Evolutionary conservation across 2,329 filamentous ascomycete species (phyloP), one percentile per base, ranked within the genome.

Genomic region (Venturia aucupariae): DNA sequence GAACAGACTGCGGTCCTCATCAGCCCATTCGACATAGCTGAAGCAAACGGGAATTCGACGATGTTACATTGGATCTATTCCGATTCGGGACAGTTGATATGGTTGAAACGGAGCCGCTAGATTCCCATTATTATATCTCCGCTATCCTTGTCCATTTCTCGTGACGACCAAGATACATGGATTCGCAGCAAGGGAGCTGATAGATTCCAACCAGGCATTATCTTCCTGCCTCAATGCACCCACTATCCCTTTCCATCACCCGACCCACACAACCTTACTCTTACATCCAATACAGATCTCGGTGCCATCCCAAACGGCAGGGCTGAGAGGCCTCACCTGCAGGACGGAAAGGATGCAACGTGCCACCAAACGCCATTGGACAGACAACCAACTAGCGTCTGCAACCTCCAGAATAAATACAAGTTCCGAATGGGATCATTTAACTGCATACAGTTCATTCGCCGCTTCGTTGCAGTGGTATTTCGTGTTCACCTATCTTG

Each of bases 41-140:
- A 22, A 24, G 44, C 22, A 48, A 24, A 10, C 22, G 11, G 48
- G 48, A 54, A 15, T 46, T 24, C 46, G 30, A 19, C 30, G 15
- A 57, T 57, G 51, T 57, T 57, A 57, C 51, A 57, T 57, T 57
- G 27, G 19, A 35, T 19, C 51, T 57, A 57, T 57, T 3, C 51
- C 51, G 5, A 15, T 35, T 35, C 4, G n/a, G 51, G 30, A 57
- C 30, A 22, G n/a, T 57, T 57, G 13, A 57, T 57, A 35, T 57
- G 30, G 15, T n/a, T 22, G 51, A 57, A 57, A 57, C 51, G 30
- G 51, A 35, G 51, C 51, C 27, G 30, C 51, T 57, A n/a, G 27
- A 54, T 30, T 15, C 4, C 42, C 4, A n/a, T 17, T 44, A 5
- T 44, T 46, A 46, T 48, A 3, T 48, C 51, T 57, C 51, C 51